Percentiles rank a stretch among this genome's conserved stretches.
Evolutionary conservation across 2,329 filamentous ascomycete species (phyloP).

Genomic region (Sporothrix humicola): DNA sequence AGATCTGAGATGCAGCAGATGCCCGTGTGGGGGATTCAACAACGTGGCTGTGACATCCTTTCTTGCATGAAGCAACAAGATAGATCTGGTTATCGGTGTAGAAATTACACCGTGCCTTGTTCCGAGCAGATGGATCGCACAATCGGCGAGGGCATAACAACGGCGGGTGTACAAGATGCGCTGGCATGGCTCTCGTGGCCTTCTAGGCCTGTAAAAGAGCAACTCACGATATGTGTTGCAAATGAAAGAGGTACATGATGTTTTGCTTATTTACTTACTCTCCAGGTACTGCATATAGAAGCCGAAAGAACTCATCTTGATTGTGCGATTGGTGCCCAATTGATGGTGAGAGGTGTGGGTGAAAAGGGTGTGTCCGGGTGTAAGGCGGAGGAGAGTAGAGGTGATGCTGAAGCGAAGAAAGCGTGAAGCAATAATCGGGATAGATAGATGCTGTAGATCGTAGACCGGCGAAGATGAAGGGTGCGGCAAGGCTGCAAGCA

Average conservation of each 20-base stretch:
- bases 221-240: too few species aligned
- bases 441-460: neutral
- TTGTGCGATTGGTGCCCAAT: conserved; percentile 41
- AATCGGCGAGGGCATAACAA: neutral
- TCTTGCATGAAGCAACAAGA: neutral
- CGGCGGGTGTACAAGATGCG: too few species aligned
- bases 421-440: neutral
- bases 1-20: conserved; percentile 30
- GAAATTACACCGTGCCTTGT: neutral
- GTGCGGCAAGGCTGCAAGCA: neutral
- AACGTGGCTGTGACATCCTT: conserved; percentile 11
- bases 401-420: neutral
- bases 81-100: neutral
- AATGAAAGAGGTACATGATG: neutral
- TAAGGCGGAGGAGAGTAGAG: neutral
- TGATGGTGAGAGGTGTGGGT: neutral
- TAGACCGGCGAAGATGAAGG: neutral
- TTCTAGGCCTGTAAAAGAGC: conserved; percentile 12
- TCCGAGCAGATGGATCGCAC: too few species aligned
- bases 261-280: conserved; percentile 61
- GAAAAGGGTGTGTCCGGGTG: neutral
- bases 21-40: conserved; percentile 7
- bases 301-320: conserved; percentile 60
- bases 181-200: too few species aligned
- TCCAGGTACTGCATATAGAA: conserved; percentile 76